Evolutionary conservation across 2,329 filamentous ascomycete species (phyloP), one percentile per base, ranked within the genome.

Genomic region (Aspergillus sergii): DNA sequence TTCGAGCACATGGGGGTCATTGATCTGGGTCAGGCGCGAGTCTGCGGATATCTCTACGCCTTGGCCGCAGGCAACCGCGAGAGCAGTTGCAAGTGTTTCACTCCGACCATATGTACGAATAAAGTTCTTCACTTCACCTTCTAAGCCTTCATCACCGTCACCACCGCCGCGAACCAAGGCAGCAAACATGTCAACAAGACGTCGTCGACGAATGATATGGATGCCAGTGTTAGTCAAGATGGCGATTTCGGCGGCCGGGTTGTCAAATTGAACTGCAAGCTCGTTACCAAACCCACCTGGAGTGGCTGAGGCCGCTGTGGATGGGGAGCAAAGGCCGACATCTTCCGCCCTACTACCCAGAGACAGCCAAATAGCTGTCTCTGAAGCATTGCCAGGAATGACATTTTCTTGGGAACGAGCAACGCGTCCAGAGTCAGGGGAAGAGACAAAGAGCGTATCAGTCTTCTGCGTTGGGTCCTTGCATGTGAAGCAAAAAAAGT

Each of bases 21-120:
- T 91, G 28, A 91, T 84, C 66, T 84, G 85, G 0, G 91, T 89
- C 11, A 90, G 80, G 50, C 93, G 88, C 50, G 88, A 86, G 62
- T 93, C 91, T 1, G 83, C 76, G 0, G 90, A 91, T 23, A 92
- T 86, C 72, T 97, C 94, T 30, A 91, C 89, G 11, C 93, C 94
- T 75, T 98, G 94, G 4, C 94, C 94, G 76, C 95, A 99, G 43
- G 95, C 94, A 34, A 99, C 95, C 12, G 95, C 95, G 58, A 99
- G 82, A 30, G 95, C 94, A 46, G 94, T 93, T 0, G 95, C 92
- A 59, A 96, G 89, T 0, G 92, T 95, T 76, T 99, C 95, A 4
- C 90, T 89, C 12, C 94, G 88, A 14, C 95, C 95, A 75, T 98
- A 99, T 11, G 89, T 85, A 62, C 89, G 87, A 64, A 95, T 92